Evolutionary conservation across 2,329 filamentous ascomycete species (phyloP).

Genomic region (Fusarium sp.): DNA sequence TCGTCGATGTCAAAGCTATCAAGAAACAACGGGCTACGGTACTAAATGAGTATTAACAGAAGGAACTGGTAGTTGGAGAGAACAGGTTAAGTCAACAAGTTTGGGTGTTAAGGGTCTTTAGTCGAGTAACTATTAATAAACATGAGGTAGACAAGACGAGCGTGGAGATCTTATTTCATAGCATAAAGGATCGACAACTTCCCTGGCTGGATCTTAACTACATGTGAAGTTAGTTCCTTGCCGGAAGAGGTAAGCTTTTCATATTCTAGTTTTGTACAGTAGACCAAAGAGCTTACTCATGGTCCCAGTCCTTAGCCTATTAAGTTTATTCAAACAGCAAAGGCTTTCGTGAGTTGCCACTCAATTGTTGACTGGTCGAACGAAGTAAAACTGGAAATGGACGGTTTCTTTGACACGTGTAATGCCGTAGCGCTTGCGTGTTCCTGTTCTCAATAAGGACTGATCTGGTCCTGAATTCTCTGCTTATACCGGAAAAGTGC

Average conservation of each 20-base stretch:
- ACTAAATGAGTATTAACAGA: background rate
- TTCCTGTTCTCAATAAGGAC: background rate
- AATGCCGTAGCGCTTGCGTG: slow-evolving; percentile 7
- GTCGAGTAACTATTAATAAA: background rate
- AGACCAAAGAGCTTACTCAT: slow-evolving; percentile 5
- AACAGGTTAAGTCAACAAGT: too few relatives aligned
- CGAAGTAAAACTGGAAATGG: slow-evolving; percentile 1
- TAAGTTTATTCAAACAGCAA: slow-evolving; percentile 19
- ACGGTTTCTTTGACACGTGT: slow-evolving; percentile 7
- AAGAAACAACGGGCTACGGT: too few relatives aligned
- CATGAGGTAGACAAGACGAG: background rate
- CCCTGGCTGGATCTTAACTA: background rate
- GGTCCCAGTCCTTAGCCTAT: background rate
- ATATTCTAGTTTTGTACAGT: background rate
- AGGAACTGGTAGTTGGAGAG: too few relatives aligned
- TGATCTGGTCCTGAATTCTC: slow-evolving; percentile 3
- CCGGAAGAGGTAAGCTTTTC: slow-evolving; percentile 15
- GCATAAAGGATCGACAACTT: slow-evolving; percentile 2
- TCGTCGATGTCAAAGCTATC: background rate
- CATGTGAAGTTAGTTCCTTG: slow-evolving; percentile 26
- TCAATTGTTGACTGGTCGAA: background rate
- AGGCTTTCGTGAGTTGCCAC: slow-evolving; percentile 26
- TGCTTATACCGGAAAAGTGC: slow-evolving; percentile 9
- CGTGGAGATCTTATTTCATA: background rate
- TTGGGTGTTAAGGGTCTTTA: background rate